These are phyloP conservation scores for Suhomyces tanzawaensis DNA, from an alignment of 805 yeast genomes.

Conservation along the genomic window DNA sequence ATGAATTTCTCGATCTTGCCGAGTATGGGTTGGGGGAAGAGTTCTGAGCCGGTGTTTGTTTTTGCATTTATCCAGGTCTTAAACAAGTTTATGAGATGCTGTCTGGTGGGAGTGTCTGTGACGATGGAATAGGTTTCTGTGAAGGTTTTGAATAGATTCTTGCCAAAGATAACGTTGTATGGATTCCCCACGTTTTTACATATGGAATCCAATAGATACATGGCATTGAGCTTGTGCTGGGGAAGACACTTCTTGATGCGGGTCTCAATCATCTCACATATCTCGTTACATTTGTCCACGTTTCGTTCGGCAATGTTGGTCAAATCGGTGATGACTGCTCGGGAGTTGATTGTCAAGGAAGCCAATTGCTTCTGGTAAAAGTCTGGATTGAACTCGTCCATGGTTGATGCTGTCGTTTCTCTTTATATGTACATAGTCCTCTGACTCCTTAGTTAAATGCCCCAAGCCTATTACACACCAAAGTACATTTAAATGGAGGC, in stretches of 20 bases:
- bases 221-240: constrained; percentile 31
- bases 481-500: not conserved
- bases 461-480: not conserved
- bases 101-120: constrained; percentile 39
- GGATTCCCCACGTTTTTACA: constrained; percentile 45
- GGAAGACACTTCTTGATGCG: constrained; percentile 38
- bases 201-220: constrained; percentile 42
- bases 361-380: constrained; percentile 28
- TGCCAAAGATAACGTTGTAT: constrained; percentile 37
- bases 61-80: constrained; percentile 39
- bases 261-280: constrained; percentile 33
- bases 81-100: constrained; percentile 38
- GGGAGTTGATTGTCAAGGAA: constrained; percentile 36
- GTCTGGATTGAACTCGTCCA: constrained; percentile 4
- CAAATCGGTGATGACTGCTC: constrained; percentile 38
- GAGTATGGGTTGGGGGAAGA: constrained; percentile 31
- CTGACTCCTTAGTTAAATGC: not conserved
- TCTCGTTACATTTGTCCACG: constrained; percentile 31
- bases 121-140: constrained; percentile 40
- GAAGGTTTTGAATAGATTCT: constrained; percentile 32
- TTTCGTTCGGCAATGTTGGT: constrained; percentile 36
- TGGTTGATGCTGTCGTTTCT: not conserved
- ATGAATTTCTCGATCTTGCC: constrained; percentile 37
- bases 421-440: not conserved
- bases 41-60: constrained; percentile 32